Evolutionary conservation across 2,329 filamentous ascomycete species (phyloP).

Genomic region (Sporothrix euskadiensis): DNA sequence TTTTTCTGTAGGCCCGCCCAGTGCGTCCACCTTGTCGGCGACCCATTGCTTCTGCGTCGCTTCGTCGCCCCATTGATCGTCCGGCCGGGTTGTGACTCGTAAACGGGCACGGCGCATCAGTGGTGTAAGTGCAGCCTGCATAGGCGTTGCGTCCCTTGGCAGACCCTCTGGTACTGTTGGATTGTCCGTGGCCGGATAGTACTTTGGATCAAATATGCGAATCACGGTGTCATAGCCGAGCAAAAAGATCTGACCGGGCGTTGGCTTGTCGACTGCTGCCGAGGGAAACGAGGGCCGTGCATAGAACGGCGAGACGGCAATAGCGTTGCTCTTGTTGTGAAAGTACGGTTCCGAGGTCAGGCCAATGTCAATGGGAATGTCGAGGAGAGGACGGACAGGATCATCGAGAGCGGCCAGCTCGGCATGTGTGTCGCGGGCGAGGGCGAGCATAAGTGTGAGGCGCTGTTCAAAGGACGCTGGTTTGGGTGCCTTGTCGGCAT

Average conservation of each 20-base stretch:
- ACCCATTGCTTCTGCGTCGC: slow-evolving; percentile 59
- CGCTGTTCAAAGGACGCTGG: slow-evolving; percentile 68
- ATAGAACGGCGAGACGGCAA: slow-evolving; percentile 52
- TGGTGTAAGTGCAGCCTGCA: slow-evolving; percentile 58
- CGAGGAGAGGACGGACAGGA: slow-evolving; percentile 6
- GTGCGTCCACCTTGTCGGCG: slow-evolving; percentile 44
- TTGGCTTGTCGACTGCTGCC: not conserved
- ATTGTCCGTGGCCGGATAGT: slow-evolving; percentile 51
- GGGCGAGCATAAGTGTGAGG: slow-evolving; percentile 69
- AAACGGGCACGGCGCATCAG: slow-evolving; percentile 65
- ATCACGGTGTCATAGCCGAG: slow-evolving; percentile 76
- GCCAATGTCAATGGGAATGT: slow-evolving; percentile 60
- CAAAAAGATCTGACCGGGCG: slow-evolving; percentile 63
- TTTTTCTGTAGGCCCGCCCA: slow-evolving; percentile 49
- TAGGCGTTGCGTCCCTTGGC: slow-evolving; percentile 38
- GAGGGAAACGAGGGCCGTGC: slow-evolving; percentile 22
- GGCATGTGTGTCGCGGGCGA: slow-evolving; percentile 57
- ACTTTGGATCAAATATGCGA: slow-evolving; percentile 70
- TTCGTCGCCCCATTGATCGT: slow-evolving; percentile 60
- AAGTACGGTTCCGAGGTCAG: slow-evolving; percentile 74
- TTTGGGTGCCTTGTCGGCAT: slow-evolving; percentile 66
- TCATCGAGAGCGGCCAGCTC: slow-evolving; percentile 26
- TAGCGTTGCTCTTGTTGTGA: slow-evolving; percentile 65
- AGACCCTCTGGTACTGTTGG: not conserved
- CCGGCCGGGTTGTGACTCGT: slow-evolving; percentile 63